Percentiles rank a stretch among this genome's conserved stretches.
phyloP scores from a whole-genome alignment of 805 yeast genomes.

The Kluyveromyces wickerhamii region DNA sequence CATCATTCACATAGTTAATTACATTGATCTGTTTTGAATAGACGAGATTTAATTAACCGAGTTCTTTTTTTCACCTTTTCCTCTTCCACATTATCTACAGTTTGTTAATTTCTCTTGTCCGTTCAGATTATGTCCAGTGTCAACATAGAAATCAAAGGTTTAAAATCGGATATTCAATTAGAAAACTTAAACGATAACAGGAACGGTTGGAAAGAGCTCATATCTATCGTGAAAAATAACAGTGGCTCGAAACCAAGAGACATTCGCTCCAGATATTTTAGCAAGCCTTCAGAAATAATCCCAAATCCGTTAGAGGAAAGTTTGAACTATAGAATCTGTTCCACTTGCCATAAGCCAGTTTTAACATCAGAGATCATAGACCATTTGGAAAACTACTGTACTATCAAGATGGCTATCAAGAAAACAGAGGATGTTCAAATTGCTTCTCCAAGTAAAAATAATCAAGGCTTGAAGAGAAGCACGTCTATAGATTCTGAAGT shows the following conservation, averaged over 20 bases:
- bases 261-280: slow-evolving; percentile 15
- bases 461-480: slow-evolving; percentile 7
- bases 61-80: no score
- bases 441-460: slow-evolving; percentile 8
- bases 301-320: slow-evolving; percentile 16
- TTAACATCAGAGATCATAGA: slow-evolving; percentile 19
- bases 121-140: slow-evolving; percentile 4
- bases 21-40: no score
- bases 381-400: slow-evolving; percentile 25
- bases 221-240: slow-evolving; percentile 14
- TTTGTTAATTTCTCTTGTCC: slow-evolving; percentile 6
- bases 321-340: slow-evolving; percentile 25
- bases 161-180: slow-evolving; percentile 8
- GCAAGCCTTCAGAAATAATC: slow-evolving; percentile 17
- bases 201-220: slow-evolving; percentile 19
- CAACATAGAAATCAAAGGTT: slow-evolving; percentile 9
- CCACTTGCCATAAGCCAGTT: slow-evolving; percentile 27
- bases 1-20: no score
- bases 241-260: slow-evolving; percentile 7
- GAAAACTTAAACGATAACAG: slow-evolving; percentile 3
- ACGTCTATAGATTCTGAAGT: neutral
- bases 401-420: slow-evolving; percentile 9
- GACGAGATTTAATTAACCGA: no score
- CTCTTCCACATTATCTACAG: neutral
- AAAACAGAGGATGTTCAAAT: slow-evolving; percentile 6